Conservation (phyloP, 1,139 yeast species). For the Sugiyamaella japonica region DNA sequence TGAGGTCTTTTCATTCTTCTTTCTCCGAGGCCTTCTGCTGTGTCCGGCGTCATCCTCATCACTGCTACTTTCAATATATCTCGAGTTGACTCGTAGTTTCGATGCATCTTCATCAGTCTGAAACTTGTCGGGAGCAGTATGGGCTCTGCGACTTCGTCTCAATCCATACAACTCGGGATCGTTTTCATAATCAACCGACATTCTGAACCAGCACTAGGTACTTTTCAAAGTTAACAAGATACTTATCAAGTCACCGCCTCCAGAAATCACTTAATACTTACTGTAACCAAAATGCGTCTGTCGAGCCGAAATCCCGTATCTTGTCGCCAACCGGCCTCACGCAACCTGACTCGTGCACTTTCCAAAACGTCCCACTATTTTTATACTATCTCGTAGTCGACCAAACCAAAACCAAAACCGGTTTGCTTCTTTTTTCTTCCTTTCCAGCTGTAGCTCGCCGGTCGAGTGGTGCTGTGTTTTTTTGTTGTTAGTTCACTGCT, state of each 20-base stretch:
- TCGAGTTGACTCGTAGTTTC: conserved; percentile 17
- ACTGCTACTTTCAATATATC: conserved; percentile 29
- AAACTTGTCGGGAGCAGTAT: conserved; percentile 50
- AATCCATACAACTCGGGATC: conserved; percentile 91
- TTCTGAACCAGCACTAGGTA: background rate
- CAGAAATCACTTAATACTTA: too few species aligned
- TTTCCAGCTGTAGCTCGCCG: background rate
- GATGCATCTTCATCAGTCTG: conserved; percentile 43
- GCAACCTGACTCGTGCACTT: too few species aligned
- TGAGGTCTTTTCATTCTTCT: conserved; percentile 26
- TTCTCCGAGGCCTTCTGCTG: conserved; percentile 24
- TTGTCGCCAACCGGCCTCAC: too few species aligned
- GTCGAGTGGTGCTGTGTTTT: background rate
- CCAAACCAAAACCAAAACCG: too few species aligned
- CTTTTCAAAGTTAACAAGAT: background rate
- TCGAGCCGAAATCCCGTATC: too few species aligned
- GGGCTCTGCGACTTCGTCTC: conserved; percentile 79
- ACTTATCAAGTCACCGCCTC: too few species aligned
- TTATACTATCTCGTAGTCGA: too few species aligned
- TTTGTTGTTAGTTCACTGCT: background rate
- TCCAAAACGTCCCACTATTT: too few species aligned
- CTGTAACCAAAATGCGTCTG: too few species aligned
- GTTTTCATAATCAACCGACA: conserved; percentile 30
- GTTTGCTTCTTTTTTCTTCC: too few species aligned
- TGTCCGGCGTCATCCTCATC: conserved; percentile 31